Percentiles rank a stretch among this genome's conserved stretches.
These are phyloP conservation scores for Gossypium arboreum DNA, from an alignment of 345 rosid genomes.

Conservation along the genomic window DNA sequence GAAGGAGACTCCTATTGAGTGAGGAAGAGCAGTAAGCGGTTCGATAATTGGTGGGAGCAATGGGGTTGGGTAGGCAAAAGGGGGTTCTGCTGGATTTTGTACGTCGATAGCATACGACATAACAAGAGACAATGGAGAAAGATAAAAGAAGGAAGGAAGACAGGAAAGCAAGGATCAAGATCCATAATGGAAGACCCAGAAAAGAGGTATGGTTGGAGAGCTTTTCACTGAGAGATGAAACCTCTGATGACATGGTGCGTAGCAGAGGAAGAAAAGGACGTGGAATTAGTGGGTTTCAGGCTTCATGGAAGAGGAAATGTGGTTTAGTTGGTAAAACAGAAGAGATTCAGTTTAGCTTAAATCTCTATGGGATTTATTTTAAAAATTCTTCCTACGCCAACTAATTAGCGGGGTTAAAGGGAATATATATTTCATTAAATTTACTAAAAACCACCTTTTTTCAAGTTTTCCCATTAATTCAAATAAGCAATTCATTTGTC, in stretches of 20 bases:
- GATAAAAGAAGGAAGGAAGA: conserved; percentile 14
- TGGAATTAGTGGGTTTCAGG: conserved; percentile 7
- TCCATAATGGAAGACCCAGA: conserved; percentile 49
- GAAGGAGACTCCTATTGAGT: conserved; percentile 21
- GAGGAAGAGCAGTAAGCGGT: background rate
- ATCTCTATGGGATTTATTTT: no score
- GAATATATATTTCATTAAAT: no score
- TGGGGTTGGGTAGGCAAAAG: conserved; percentile 19
- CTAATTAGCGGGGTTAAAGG: no score
- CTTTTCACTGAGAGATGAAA: background rate
- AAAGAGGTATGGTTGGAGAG: conserved; percentile 11
- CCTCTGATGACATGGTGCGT: background rate
- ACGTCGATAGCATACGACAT: conserved; percentile 8
- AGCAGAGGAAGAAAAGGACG: conserved; percentile 16
- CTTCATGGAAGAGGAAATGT: conserved; percentile 15
- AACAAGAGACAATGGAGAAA: conserved; percentile 7
- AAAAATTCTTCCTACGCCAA: no score
- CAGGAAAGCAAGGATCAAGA: conserved; percentile 34
- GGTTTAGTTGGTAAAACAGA: no score
- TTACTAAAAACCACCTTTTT: no score
- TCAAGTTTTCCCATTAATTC: no score
- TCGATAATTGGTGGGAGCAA: background rate
- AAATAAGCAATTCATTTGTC: no score
- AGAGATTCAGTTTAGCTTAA: no score
- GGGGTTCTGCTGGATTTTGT: conserved; percentile 27